Evolutionary conservation across 768 basidiomycete genomes (phyloP).

Genomic region (Russula emetica): DNA sequence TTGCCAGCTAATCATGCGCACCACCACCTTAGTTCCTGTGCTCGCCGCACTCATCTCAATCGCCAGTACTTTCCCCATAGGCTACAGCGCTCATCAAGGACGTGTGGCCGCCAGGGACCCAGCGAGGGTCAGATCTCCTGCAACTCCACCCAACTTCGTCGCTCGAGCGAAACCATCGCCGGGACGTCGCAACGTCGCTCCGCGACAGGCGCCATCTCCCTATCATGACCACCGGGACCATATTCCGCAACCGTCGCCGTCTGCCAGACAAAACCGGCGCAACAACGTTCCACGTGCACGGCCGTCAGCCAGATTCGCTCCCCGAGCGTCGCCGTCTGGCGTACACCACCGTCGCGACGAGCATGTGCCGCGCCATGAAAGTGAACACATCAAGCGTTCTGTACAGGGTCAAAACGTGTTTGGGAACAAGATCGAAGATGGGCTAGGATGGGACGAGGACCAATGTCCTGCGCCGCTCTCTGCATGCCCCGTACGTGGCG

Average conservation of each 20-base stretch:
- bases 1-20: neutral
- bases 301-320: neutral
- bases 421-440: neutral
- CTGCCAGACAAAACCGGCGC: neutral
- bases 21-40: neutral
- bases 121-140: neutral
- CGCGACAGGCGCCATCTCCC: neutral
- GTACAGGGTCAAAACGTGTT: neutral
- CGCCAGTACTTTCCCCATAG: neutral
- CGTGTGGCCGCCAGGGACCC: neutral
- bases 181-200: neutral
- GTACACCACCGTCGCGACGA: neutral
- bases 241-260: neutral
- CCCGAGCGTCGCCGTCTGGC: neutral
- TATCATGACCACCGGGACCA: neutral
- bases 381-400: neutral
- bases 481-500: slow-evolving; percentile 16
- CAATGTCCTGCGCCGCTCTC: slow-evolving; percentile 16
- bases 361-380: neutral
- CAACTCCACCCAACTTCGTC: neutral
- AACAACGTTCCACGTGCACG: neutral
- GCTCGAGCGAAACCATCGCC: neutral
- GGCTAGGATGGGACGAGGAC: neutral
- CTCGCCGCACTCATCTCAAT: slow-evolving; percentile 9
- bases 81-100: neutral